Conservation (phyloP, 306 rosid species). For the Castanea mollissima region DNA sequence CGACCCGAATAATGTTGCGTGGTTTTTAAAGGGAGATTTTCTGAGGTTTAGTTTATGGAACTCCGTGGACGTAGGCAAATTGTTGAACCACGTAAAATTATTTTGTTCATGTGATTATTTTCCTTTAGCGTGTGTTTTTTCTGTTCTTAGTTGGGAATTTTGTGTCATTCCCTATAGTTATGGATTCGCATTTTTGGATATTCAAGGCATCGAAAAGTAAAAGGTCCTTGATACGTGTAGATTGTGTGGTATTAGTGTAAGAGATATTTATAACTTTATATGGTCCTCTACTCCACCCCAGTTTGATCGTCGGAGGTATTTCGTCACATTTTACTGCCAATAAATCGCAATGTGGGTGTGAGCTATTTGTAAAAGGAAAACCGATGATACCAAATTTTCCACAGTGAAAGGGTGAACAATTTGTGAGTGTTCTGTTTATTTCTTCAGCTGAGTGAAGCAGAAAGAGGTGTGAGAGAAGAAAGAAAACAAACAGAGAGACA, state of each 20-base stretch:
- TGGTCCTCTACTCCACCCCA: accelerated
- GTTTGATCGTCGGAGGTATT: not conserved
- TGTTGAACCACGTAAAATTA: no score
- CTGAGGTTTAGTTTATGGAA: no score
- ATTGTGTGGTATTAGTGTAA: not conserved
- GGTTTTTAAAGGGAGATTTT: no score
- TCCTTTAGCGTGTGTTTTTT: no score
- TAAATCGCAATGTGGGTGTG: not conserved
- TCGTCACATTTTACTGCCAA: not conserved
- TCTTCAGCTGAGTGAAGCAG: not conserved
- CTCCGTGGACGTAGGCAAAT: no score
- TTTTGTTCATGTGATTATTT: no score
- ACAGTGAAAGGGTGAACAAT: not conserved
- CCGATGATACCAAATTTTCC: not conserved
- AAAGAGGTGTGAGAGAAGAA: not conserved
- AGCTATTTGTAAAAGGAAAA: not conserved
- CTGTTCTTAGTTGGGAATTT: no score
- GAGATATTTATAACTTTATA: not conserved
- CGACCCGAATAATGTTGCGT: no score
- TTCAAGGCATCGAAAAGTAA: no score
- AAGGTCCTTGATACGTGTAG: no score
- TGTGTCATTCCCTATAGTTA: no score
- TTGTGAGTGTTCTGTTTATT: not conserved
- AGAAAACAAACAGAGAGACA: not conserved
- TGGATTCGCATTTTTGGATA: no score